phyloP scores from a whole-genome alignment of 164 flowering plant genomes.

The Nelumbo lutea region DNA sequence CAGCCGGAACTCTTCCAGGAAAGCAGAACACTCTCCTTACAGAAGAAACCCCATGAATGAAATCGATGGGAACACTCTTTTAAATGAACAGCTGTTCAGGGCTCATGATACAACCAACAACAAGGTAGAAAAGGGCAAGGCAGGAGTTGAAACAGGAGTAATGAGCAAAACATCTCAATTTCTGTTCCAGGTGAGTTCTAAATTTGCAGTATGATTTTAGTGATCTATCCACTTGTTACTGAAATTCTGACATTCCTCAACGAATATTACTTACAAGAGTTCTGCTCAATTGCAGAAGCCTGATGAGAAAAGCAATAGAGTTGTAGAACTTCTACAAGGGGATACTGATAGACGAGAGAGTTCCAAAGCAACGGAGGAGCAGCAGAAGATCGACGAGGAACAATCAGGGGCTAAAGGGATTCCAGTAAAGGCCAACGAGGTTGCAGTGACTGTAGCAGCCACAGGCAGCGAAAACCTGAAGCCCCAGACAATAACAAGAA shows the following conservation, averaged over 20 bases:
- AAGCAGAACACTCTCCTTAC: constrained; percentile 77
- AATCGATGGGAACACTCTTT: constrained; percentile 41
- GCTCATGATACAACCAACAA: constrained; percentile 11
- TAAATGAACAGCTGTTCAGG: constrained; percentile 7
- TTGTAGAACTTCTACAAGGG: not conserved
- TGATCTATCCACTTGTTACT: no score
- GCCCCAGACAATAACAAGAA: constrained; percentile 36
- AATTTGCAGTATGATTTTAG: not conserved
- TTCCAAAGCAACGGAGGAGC: constrained; percentile 14
- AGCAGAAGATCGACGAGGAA: constrained; percentile 5
- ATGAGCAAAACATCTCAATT: constrained; percentile 11
- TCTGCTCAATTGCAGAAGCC: constrained; percentile 25
- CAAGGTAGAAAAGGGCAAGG: constrained; percentile 6
- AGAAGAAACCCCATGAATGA: constrained; percentile 78
- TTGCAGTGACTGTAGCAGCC: constrained; percentile 7
- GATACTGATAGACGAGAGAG: constrained; percentile 2
- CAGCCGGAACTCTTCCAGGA: constrained; percentile 76
- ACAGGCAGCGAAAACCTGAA: constrained; percentile 28
- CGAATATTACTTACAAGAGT: not conserved
- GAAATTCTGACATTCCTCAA: no score
- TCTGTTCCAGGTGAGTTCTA: constrained; percentile 18
- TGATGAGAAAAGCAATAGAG: constrained; percentile 17
- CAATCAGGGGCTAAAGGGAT: constrained; percentile 12
- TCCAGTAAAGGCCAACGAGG: constrained; percentile 7
- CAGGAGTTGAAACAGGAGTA: constrained; percentile 1